Base-by-base conservation (phyloP, 139 green algal genomes). In the Micractinium sp. region DNA sequence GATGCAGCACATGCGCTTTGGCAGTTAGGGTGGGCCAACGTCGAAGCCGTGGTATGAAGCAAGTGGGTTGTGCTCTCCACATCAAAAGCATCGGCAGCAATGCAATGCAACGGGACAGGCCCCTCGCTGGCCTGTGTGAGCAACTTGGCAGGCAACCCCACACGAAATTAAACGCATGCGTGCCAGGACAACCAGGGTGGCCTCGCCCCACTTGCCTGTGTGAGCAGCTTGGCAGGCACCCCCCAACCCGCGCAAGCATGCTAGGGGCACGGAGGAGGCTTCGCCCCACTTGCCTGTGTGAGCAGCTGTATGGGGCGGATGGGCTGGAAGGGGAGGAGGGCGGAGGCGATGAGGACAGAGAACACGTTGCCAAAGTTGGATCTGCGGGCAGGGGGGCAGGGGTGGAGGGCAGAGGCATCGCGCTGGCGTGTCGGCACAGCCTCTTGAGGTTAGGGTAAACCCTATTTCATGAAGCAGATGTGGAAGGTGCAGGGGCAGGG, bases 331-430 rank as follows among this genome's bases (percentile, higher is more conserved):
- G 90, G 90, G 35, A 92, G 74, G 81, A 84, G 90, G 25, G 82
- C 75, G 22, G 81, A 81, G 39, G 81, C 87, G 4, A 82, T 82
- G 75, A 92, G 76, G 60, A 92, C 89, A 61, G 41, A 82, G 87
- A 92, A 87, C 1, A 87, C 81, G 75, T 90, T 92, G 53, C 90
- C 90, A 33, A 91, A 92, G 67, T 90, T 90, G 47, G 35, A 81
- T 39, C 38, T 77, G 71, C 29, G 31, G 71, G 71, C 13, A 0
- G 71, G 71, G 31, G 16, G 29, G 47, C 47, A 56, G 47, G 47
- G 47, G 47, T 56, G 47, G 47, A 56, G 47, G 47, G 47, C 47
- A 56, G 47, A 9, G 47, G 47, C 47, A 56, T 56, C 47, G 7
- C 47, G 9, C 47, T 56, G 9, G 9, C 9, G 47, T 56, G 47